Evolutionary conservation across 192 early-diverging fungal species (phyloP), one percentile per base, ranked within the genome.

Genomic region (Podila minutissima): DNA sequence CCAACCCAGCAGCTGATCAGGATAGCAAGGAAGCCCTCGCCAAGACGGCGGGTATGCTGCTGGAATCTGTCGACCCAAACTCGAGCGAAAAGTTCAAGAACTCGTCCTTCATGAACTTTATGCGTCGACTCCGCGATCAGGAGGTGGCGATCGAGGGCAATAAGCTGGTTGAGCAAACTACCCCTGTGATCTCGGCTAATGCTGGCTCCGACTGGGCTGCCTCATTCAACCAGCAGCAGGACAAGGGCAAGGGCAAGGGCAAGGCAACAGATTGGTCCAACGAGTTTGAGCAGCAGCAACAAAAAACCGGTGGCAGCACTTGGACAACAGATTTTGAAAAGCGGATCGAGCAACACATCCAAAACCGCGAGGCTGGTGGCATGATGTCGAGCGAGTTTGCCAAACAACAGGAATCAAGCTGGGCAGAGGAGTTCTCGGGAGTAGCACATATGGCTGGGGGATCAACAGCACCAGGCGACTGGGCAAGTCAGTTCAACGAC

Each of bases 11-110:
- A 0, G 62, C 77, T 0, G 77, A 81, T 48, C 77, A 69, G 41
- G 79, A 87, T 66, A 71, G 76, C 24, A 85, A 92, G 38, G 93
- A 95, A 20, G 90, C 92, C 24, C 87, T 98, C 17, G 91, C 94
- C 7, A 85, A 89, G 59, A 95, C 94, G 1, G 98, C 98, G 31
- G 92, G 89, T 12, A 85, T 93, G 64, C 87, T 99, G 29, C 76
- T 97, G 17, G 90, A 94, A 37, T 89, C 91, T 35, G 92, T 98
- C 20, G 79, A 89, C 35, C 83, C 74, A n/a, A 86, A 92, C 6
- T 84, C 89, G 50, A 97, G 98, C 66, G 96, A 97, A 35, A 99
- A 99, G 84, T 97, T 99, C 73, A 92, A 93, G 69, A 89, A 93
- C 64, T 97, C 95, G 19, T 90, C 94, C 50, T 99, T 99, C 70